Evolutionary conservation across 495 filamentous ascomycete genomes (phyloP), one percentile per base, ranked within the genome.

Genomic region (Talaromyces ruber): DNA sequence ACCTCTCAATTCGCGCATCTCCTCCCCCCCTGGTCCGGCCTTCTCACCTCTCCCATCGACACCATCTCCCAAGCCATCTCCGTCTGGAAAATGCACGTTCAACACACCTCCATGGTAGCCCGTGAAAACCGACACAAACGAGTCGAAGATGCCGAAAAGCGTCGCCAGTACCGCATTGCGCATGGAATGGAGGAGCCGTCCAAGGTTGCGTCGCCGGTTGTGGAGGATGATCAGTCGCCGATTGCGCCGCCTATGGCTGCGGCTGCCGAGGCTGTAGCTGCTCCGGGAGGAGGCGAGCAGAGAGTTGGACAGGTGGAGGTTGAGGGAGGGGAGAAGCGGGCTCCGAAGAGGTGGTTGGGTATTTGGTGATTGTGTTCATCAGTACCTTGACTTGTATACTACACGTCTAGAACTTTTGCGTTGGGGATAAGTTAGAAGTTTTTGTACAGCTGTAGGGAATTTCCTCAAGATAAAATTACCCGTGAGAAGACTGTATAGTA

Each of bases 101-200:
- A 82, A 61, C 83, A 87, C 70, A 81, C 76, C 24, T 82, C 86
- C 3, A 80, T 81, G 64, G 70, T 83, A 62, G 85, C 86, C 37
- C 77, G 80, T 25, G 88, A 90, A 72, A 83, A 83, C 76, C 80
- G 92, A 43, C 76, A 81, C 60, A 78, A 79, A 63, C 82, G 83
- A 32, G 74, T 88, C 62, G 89, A 94, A 43, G 92, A 97, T 76
- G 86, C 89, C 37, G 76, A 83, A 70, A 94, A 95, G 83, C 79
- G 92, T 64, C 76, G 77, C 50, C 82, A 86, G 72, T 97, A 89
- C 72, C 85, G 90, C 54, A 83, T 88, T 76, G 91, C 89, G 58
- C 91, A 96, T 81, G 92, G 91, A 8, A 28, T 93, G 67, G 86
- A 88, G 65, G 81, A 85, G 65, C 62, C 65, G 54, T 68, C 70